A percentile compares a stretch with the other conserved stretches of the same genome.
phyloP scores from a whole-genome alignment of 768 basidiomycete genomes.

The Suillus subalutaceus region DNA sequence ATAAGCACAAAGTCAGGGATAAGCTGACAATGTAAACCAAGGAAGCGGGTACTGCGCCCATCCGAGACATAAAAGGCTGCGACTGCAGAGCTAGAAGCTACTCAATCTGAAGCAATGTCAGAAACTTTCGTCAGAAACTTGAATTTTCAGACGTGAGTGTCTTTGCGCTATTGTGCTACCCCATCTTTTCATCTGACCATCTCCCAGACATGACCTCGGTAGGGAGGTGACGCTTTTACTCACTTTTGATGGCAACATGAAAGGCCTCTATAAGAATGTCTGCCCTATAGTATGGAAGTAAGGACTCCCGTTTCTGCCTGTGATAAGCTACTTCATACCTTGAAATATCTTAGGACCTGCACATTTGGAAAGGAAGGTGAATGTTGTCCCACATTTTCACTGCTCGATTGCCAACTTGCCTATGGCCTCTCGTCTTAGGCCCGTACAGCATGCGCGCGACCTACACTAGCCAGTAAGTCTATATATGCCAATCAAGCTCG shows the following conservation, averaged over 20 bases:
- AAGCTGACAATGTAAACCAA: neutral
- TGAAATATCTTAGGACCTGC: neutral
- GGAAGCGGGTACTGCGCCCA: neutral
- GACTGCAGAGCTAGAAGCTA: neutral
- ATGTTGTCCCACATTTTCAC: neutral
- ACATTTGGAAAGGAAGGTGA: neutral
- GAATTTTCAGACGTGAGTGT: neutral
- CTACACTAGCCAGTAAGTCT: neutral
- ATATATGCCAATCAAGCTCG: neutral
- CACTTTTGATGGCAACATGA: neutral
- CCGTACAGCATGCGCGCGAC: neutral
- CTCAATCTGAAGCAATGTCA: neutral
- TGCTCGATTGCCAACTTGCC: neutral
- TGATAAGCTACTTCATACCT: neutral
- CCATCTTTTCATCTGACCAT: neutral
- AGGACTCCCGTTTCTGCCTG: neutral
- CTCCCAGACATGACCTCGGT: neutral
- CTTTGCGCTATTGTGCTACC: neutral
- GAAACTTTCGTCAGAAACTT: neutral
- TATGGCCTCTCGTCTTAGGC: neutral
- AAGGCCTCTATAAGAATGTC: neutral
- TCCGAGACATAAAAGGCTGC: neutral
- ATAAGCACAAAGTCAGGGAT: neutral
- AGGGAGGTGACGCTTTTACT: neutral
- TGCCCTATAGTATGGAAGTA: neutral